These are phyloP conservation scores for Ustilago curta DNA, from an alignment of 1,284 basidiomycete species.

Conservation along the genomic window DNA sequence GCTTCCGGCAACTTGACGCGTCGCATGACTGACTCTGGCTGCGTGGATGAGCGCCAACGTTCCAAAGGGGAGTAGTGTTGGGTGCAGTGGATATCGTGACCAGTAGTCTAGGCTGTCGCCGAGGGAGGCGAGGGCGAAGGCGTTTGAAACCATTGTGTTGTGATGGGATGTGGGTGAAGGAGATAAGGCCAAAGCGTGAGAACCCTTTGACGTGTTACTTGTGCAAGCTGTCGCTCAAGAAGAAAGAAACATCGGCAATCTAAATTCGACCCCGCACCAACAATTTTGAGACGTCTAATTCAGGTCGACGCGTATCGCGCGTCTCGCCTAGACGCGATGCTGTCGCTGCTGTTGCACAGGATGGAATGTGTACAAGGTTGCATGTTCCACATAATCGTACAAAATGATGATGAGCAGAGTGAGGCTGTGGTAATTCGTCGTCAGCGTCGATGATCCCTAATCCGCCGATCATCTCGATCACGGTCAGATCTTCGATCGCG, in stretches of 20 bases:
- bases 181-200: not conserved
- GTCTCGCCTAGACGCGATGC: not conserved
- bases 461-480: slow-evolving; percentile 27
- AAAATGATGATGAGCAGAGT: not conserved
- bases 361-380: not conserved
- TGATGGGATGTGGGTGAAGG: not conserved
- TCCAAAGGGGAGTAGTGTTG: slow-evolving; percentile 42
- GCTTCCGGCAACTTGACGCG: slow-evolving; percentile 51
- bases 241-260: too few species aligned
- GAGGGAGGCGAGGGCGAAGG: slow-evolving; percentile 13
- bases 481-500: slow-evolving; percentile 48
- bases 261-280: not conserved
- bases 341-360: not conserved
- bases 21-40: slow-evolving; percentile 56
- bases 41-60: slow-evolving; percentile 46
- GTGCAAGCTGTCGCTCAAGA: too few species aligned
- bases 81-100: slow-evolving; percentile 27
- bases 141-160: slow-evolving; percentile 10
- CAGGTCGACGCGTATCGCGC: slow-evolving; percentile 17
- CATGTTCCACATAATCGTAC: slow-evolving; percentile 5
- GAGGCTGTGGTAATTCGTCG: not conserved
- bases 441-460: slow-evolving; percentile 24
- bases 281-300: not conserved
- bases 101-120: slow-evolving; percentile 23
- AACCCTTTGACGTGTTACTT: not conserved